A percentile compares a stretch with the other conserved stretches of the same genome.
phyloP scores from a whole-genome alignment of 371 early-diverging fungal species.

The Syncephalastrum monosporum region DNA sequence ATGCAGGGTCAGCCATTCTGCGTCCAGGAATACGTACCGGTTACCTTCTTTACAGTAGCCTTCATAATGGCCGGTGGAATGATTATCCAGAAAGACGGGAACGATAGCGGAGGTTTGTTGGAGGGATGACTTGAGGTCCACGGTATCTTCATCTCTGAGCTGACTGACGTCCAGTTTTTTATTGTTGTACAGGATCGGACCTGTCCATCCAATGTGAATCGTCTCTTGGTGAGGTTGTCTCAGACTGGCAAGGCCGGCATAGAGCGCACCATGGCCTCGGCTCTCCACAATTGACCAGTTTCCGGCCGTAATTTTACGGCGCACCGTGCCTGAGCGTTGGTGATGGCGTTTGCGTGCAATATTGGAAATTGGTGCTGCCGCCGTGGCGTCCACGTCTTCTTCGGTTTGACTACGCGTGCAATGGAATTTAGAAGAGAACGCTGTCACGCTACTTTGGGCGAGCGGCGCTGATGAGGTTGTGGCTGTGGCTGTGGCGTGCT shows the following conservation, averaged over 20 bases:
- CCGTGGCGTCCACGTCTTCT: neutral
- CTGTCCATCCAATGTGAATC: conserved; percentile 72
- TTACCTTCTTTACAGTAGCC: conserved; percentile 90
- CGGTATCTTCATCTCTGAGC: conserved; percentile 19
- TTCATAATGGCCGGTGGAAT: conserved; percentile 74
- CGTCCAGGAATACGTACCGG: neutral
- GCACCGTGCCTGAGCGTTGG: conserved; percentile 18
- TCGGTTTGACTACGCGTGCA: neutral
- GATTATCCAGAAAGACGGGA: conserved; percentile 78
- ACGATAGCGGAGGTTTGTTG: conserved; percentile 34
- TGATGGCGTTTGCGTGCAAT: conserved; percentile 24
- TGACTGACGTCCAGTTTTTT: conserved; percentile 24
- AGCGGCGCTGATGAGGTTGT: too few species aligned
- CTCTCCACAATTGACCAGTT: conserved; percentile 40
- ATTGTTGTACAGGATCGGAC: conserved; percentile 45
- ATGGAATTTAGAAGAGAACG: too few species aligned
- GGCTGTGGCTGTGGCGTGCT: too few species aligned
- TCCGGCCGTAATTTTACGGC: conserved; percentile 12
- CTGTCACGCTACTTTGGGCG: too few species aligned
- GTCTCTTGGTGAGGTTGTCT: conserved; percentile 41
- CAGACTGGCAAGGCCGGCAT: conserved; percentile 65
- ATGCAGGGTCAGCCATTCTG: neutral
- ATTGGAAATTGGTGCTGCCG: conserved; percentile 23
- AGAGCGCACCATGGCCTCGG: conserved; percentile 73
- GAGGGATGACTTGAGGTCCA: conserved; percentile 41